Evolutionary conservation across 768 basidiomycete species (phyloP), one percentile per base, ranked within the genome.

Genomic region (Butyriboletus loyo): DNA sequence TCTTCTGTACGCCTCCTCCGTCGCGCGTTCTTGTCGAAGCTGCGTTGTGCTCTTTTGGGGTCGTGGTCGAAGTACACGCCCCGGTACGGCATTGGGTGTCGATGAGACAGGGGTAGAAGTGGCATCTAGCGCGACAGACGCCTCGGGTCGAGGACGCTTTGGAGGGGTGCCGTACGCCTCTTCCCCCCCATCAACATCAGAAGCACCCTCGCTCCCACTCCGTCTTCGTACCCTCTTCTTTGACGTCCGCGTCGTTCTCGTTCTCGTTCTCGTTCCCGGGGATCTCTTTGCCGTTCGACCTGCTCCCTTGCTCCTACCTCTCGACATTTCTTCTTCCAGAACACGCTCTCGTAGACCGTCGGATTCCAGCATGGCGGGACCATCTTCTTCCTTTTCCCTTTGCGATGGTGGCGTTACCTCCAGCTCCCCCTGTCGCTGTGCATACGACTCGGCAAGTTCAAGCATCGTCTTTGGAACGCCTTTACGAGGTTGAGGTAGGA

Each of bases 61-160:
- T 31, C 87, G 79, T 41, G 85, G 78, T 25, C 88, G 78, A 56
- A 89, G 73, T 24, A 78, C 80, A 40, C 86, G 76, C 40, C 74
- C 75, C 35, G 74, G 53, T 32, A 68, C 63, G 55, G 71, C 55
- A 30, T 43, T 49, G 28, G 61, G 15, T 14, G 49, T 52, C 38
- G 61, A 50, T 22, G 37, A n/a, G 19, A 9, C 30, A 27, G 22
- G 14, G 30, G 27, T 32, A 45, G 50, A 30, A 2, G 7, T 40
- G 17, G 17, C 19, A 35, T 49, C 41, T 25, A 49, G 54, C 27
- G 42, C 52, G 49, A 43, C 44, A 27, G 55, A 47, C 55, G 64
- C 39, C 61, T 38, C 54, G 22, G 31, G 34, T 7, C 56, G 62
- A 61, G 69, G 66, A 71, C 76, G 66, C 62, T 75, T 62, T 60